A percentile compares a stretch with the other conserved stretches of the same genome.
phyloP scores from a whole-genome alignment of 805 yeast species.

The Millerozyma miso region DNA sequence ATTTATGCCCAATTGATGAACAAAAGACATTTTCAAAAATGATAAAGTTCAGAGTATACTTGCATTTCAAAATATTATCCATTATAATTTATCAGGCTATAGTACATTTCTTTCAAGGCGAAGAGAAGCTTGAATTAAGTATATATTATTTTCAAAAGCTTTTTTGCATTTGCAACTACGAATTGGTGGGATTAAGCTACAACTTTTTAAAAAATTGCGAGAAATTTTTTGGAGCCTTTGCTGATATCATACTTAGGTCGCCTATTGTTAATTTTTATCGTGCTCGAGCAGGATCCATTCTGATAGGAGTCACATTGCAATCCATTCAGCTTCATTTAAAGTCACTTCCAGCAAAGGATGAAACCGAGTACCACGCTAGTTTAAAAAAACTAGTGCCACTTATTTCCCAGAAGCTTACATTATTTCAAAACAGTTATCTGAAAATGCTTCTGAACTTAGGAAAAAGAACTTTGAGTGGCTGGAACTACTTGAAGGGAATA shows the following conservation, averaged over 20 bases:
- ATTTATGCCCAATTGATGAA: not conserved
- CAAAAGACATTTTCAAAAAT: not conserved
- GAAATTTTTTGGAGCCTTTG: constrained; percentile 1
- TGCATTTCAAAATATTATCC: constrained; percentile 2
- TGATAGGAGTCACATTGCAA: not conserved
- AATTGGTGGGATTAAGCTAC: constrained; percentile 1
- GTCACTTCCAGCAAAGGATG: no score
- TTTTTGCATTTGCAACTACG: not conserved
- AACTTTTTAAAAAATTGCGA: constrained; percentile 1
- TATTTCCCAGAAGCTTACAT: not conserved
- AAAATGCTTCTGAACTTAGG: not conserved
- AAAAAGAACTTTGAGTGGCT: not conserved
- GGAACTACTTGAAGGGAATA: not conserved
- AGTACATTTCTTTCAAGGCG: not conserved
- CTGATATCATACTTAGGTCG: not conserved
- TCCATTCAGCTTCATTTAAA: not conserved
- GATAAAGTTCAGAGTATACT: constrained; percentile 1
- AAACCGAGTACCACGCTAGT: no score
- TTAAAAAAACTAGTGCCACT: not conserved
- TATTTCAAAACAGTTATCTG: not conserved
- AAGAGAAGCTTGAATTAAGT: not conserved
- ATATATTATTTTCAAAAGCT: not conserved
- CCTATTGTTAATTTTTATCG: not conserved
- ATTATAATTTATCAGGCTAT: not conserved
- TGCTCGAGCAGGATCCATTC: not conserved